phyloP scores from a whole-genome alignment of 495 filamentous ascomycete genomes.

The Neurospora intermedia region DNA sequence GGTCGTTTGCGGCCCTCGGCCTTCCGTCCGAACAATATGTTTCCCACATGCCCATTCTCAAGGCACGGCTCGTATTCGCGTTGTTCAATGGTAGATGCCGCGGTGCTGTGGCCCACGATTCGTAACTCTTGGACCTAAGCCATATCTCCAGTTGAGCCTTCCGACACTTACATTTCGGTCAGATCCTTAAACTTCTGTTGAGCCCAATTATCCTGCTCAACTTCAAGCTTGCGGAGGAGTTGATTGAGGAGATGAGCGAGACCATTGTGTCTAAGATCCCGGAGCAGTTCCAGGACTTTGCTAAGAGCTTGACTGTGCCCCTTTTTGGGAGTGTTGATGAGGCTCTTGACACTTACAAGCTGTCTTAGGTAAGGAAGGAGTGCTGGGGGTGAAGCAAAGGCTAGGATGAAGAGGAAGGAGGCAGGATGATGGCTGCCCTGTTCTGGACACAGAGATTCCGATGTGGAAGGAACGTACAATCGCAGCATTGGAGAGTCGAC shows the following conservation, averaged over 20 bases:
- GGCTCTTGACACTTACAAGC: constrained; percentile 19
- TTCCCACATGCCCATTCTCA: neutral
- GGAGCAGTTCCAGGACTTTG: constrained; percentile 11
- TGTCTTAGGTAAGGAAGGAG: neutral
- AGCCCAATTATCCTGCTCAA: constrained; percentile 23
- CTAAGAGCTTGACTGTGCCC: constrained; percentile 14
- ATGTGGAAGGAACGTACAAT: neutral
- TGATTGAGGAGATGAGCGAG: constrained; percentile 20
- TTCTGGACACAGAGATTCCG: neutral
- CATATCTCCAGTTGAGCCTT: neutral
- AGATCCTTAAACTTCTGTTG: constrained; percentile 5
- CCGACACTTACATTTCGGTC: neutral
- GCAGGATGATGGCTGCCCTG: neutral
- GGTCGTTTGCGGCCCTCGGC: neutral
- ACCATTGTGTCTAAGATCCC: constrained; percentile 27
- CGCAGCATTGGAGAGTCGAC: no score
- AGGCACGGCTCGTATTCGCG: neutral
- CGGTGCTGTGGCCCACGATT: neutral
- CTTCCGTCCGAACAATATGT: neutral
- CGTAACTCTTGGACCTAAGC: neutral
- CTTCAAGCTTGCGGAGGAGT: constrained; percentile 22
- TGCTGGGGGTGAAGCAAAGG: neutral
- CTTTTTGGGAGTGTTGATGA: constrained; percentile 19
- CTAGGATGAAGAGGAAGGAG: neutral
- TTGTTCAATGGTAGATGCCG: neutral